Percentiles rank a stretch among this genome's conserved stretches.
phyloP scores from a whole-genome alignment of 2,329 filamentous ascomycete genomes.

The Calcarisporium arbuscula region DNA sequence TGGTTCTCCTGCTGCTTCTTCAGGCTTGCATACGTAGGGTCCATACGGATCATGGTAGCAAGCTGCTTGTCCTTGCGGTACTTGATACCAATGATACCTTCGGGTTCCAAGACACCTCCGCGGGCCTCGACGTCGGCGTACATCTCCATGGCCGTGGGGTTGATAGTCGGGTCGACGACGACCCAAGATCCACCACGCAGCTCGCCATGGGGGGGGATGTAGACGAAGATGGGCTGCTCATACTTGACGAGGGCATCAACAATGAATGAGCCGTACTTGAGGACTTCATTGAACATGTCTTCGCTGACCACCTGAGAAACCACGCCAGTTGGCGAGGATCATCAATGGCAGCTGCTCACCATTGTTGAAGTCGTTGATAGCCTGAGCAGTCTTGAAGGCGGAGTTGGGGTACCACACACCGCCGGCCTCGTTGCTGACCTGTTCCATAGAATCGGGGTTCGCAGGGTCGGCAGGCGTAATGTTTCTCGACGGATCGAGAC shows the following conservation, averaged over 20 bases:
- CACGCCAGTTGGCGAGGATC: slow-evolving; percentile 99
- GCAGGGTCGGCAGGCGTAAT: slow-evolving; percentile 93
- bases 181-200: slow-evolving; percentile 99
- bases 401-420: slow-evolving; percentile 99
- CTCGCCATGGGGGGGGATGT: slow-evolving; percentile 95
- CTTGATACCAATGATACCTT: slow-evolving; percentile 98
- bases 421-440: slow-evolving; percentile 89
- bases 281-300: slow-evolving; percentile 99
- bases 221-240: slow-evolving; percentile 97
- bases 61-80: slow-evolving; percentile 97
- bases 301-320: slow-evolving; percentile 98
- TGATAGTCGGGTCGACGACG: slow-evolving; percentile 97
- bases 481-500: slow-evolving; percentile 92
- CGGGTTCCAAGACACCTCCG: slow-evolving; percentile 94
- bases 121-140: slow-evolving; percentile 93
- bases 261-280: slow-evolving; percentile 99
- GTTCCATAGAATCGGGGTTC: slow-evolving; percentile 97
- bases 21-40: slow-evolving; percentile 74
- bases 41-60: slow-evolving; percentile 92
- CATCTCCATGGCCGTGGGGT: slow-evolving; percentile 97
- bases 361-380: slow-evolving; percentile 98
- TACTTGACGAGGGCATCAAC: slow-evolving; percentile 97
- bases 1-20: slow-evolving; percentile 65
- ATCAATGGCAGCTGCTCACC: slow-evolving; percentile 97
- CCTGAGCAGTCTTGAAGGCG: slow-evolving; percentile 98